A percentile compares a stretch with the other conserved stretches of the same genome.
phyloP scores from a whole-genome alignment of 129 eudicot species.

The Glebionis coronaria region DNA sequence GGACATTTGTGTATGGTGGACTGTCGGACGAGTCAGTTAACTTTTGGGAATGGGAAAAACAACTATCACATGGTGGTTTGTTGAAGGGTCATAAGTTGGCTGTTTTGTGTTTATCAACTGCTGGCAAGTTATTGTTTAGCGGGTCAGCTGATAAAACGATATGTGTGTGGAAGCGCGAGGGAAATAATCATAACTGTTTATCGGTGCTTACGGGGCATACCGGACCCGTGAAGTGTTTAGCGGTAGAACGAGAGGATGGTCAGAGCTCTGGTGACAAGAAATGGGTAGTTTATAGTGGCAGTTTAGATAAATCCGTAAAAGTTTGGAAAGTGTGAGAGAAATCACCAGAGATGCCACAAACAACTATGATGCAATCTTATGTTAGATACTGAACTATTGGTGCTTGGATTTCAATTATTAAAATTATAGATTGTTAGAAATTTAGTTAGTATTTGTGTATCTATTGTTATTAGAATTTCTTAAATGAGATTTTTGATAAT shows the following conservation, averaged over 20 bases:
- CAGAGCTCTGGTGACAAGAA: constrained; percentile 28
- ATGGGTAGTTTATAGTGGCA: constrained; percentile 88
- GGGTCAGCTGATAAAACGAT: constrained; percentile 94
- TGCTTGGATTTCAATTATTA: not conserved
- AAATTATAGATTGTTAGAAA: too few species aligned
- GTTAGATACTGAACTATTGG: not conserved
- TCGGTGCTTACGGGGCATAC: constrained; percentile 72
- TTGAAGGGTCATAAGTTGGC: constrained; percentile 85
- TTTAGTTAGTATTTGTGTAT: too few species aligned
- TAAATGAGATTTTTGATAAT: too few species aligned
- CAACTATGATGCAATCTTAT: constrained; percentile 16
- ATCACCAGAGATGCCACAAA: constrained; percentile 30
- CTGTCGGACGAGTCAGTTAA: constrained; percentile 83
- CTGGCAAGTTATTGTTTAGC: constrained; percentile 67
- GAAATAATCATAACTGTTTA: constrained; percentile 50
- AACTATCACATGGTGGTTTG: constrained; percentile 69
- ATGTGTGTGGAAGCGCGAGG: constrained; percentile 88
- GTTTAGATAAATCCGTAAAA: constrained; percentile 88
- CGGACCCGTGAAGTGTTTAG: constrained; percentile 87
- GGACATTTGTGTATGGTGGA: constrained; percentile 66
- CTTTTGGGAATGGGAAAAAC: constrained; percentile 74
- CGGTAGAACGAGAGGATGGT: constrained; percentile 58
- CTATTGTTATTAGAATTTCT: too few species aligned
- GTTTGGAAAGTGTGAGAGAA: constrained; percentile 87
- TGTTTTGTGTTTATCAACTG: constrained; percentile 65